Conservation (phyloP, 2,329 filamentous ascomycete genomes). For the Monosporascus sp. region DNA sequence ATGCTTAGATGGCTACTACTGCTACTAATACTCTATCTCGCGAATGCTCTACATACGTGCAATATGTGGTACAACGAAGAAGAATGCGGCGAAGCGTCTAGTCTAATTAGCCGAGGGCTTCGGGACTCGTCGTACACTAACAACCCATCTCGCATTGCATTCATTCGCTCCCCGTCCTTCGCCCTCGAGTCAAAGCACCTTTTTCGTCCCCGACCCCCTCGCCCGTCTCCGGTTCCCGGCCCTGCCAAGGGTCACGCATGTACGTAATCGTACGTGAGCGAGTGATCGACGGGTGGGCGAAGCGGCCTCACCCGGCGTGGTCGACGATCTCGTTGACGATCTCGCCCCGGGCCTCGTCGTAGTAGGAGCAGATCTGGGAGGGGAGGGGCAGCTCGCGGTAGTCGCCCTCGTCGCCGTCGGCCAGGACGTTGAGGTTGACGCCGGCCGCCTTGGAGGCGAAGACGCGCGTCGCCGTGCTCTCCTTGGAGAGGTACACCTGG, state of each 20-base stretch:
- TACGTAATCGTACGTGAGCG: too few relatives aligned
- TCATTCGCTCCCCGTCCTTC: not conserved
- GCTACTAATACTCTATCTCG: too few relatives aligned
- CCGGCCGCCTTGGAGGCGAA: slow-evolving; percentile 84
- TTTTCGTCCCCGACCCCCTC: not conserved
- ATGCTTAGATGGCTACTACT: too few relatives aligned
- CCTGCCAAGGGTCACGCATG: not conserved
- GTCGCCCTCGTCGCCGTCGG: slow-evolving; percentile 62
- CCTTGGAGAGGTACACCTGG: slow-evolving; percentile 77
- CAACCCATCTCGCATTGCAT: too few relatives aligned
- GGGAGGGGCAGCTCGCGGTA: slow-evolving; percentile 84
- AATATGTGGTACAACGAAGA: too few relatives aligned
- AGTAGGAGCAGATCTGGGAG: slow-evolving; percentile 79
- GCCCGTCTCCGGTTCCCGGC: not conserved
- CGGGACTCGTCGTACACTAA: too few relatives aligned
- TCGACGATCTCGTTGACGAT: slow-evolving; percentile 92
- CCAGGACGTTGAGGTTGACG: slow-evolving; percentile 81
- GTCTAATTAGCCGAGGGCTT: too few relatives aligned
- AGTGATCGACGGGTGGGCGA: too few relatives aligned
- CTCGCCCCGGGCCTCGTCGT: slow-evolving; percentile 63
- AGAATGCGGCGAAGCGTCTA: too few relatives aligned
- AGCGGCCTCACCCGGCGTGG: slow-evolving; percentile 64
- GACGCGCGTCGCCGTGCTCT: slow-evolving; percentile 72
- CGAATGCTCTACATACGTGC: too few relatives aligned
- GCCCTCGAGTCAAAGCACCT: not conserved